phyloP scores from a whole-genome alignment of 257 asterid species.

The Ocimum tenuiflorum region DNA sequence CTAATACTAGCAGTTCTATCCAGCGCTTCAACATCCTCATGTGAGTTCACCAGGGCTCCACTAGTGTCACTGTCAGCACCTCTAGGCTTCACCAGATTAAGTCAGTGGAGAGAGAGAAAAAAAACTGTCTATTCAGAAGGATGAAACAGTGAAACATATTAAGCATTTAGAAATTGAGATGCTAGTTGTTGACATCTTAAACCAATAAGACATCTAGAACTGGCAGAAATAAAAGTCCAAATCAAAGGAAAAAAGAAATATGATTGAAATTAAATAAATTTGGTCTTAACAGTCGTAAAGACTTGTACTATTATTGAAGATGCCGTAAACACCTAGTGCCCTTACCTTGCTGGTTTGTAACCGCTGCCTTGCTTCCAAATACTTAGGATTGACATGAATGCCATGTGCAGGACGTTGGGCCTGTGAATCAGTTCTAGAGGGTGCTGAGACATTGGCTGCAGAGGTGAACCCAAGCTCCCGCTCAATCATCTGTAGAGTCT shows the following conservation, averaged over 20 bases:
- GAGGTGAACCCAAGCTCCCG: constrained; percentile 76
- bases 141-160: not conserved
- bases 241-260: too few species aligned
- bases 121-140: not conserved
- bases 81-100: constrained; percentile 43
- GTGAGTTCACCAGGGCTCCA: constrained; percentile 32
- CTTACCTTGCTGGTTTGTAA: constrained; percentile 63
- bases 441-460: constrained; percentile 53
- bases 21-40: constrained; percentile 41
- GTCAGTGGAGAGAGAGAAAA: not conserved
- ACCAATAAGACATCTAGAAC: too few species aligned
- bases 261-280: too few species aligned
- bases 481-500: constrained; percentile 66
- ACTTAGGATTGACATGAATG: constrained; percentile 85
- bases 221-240: too few species aligned
- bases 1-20: constrained; percentile 46
- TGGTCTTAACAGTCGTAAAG: too few species aligned
- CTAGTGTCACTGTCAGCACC: constrained; percentile 37
- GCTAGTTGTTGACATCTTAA: too few species aligned
- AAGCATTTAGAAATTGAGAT: not conserved
- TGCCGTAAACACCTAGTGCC: not conserved
- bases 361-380: constrained; percentile 79
- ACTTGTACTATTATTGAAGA: not conserved
- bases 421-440: constrained; percentile 54
- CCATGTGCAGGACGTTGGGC: constrained; percentile 68